A percentile compares a stretch with the other conserved stretches of the same genome.
Evolutionary conservation across 805 yeast species (phyloP).

Genomic region (Yarrowia sp.): DNA sequence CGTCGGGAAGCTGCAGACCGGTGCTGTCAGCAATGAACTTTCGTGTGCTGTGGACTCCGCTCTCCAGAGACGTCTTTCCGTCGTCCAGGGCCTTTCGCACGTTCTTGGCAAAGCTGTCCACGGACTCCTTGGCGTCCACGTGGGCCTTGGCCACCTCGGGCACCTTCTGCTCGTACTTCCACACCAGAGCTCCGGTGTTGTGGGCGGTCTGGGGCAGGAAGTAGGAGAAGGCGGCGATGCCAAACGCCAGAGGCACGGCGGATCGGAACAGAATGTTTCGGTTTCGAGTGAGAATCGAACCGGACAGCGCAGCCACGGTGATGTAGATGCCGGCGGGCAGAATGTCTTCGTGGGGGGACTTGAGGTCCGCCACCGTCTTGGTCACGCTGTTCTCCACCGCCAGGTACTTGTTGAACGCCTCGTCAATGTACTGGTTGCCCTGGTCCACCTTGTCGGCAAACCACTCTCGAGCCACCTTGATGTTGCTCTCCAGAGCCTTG

Average conservation of each 20-base stretch:
- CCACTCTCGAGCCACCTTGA: slow-evolving; percentile 59
- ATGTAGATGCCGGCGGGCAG: slow-evolving; percentile 76
- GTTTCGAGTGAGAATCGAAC: slow-evolving; percentile 75
- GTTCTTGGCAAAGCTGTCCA: slow-evolving; percentile 55
- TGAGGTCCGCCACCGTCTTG: slow-evolving; percentile 67
- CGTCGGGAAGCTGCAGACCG: slow-evolving; percentile 73
- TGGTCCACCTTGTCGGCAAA: slow-evolving; percentile 50
- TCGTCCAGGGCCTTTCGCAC: slow-evolving; percentile 55
- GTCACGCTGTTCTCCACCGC: slow-evolving; percentile 69
- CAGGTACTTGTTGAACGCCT: slow-evolving; percentile 59
- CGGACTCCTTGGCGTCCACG: slow-evolving; percentile 55
- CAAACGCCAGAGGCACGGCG: slow-evolving; percentile 65
- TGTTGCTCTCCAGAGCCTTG: slow-evolving; percentile 55
- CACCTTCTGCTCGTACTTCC: slow-evolving; percentile 66
- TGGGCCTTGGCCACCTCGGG: slow-evolving; percentile 74
- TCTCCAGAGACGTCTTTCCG: slow-evolving; percentile 52
- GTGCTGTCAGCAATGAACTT: slow-evolving; percentile 60
- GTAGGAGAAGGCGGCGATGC: slow-evolving; percentile 67
- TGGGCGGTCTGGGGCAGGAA: slow-evolving; percentile 75
- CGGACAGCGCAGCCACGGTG: slow-evolving; percentile 70
- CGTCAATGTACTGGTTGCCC: slow-evolving; percentile 55
- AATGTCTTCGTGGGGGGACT: slow-evolving; percentile 68
- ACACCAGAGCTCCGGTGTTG: slow-evolving; percentile 64
- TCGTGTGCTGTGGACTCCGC: slow-evolving; percentile 53
- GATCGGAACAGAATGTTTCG: slow-evolving; percentile 63